Evolutionary conservation across 75 land plant genomes (phyloP), one percentile per base, ranked within the genome.

Genomic region (Cunninghamia lanceolata): DNA sequence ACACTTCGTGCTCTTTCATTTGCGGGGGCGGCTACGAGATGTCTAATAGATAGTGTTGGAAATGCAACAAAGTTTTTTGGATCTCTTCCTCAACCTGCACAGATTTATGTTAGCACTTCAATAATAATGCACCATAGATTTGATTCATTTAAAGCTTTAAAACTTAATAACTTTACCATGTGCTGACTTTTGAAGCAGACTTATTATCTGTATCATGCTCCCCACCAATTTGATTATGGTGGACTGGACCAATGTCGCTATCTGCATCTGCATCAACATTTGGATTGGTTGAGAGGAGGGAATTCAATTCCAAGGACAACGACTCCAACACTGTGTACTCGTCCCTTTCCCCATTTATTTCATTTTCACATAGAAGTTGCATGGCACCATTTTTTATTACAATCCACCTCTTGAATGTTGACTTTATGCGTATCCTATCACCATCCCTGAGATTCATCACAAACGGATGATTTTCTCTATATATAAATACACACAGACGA

Each of bases 141-240:
- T 35, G 6, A 39, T 34, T 80, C 1, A 36, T 78, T 78, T 36
- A n/a, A 78, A 78, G 7, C 39, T n/a, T n/a, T n/a, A n/a, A n/a
- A n/a, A n/a, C n/a, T 70, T 28, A 70, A 30, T 70, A 70, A 70
- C 74, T 9, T 70, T 70, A 70, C 74, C 74, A 70, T 70, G 74
- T 70, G 74, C 34, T 70, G 74, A 9, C 9, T 30, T 30, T 70
- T 70, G 74, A 30, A n/a, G 35, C 11, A 70, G 1, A 30, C 74
- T 70, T 28, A 9, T 25, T 2, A 9, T 70, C 74, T 30, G 34
- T 70, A n/a, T 70, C n/a, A 70, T 70, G 74, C 35, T 70, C 11
- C 9, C 0, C 11, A 70, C 34, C 34, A 70, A 30, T 70, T 70
- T 68, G 10, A 28, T 68, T 68, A 68, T 70, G 2, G 0, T 25